A percentile compares a stretch with the other conserved stretches of the same genome.
phyloP scores from a whole-genome alignment of 2,329 filamentous ascomycete genomes.

The Cryphonectria radicalis region DNA sequence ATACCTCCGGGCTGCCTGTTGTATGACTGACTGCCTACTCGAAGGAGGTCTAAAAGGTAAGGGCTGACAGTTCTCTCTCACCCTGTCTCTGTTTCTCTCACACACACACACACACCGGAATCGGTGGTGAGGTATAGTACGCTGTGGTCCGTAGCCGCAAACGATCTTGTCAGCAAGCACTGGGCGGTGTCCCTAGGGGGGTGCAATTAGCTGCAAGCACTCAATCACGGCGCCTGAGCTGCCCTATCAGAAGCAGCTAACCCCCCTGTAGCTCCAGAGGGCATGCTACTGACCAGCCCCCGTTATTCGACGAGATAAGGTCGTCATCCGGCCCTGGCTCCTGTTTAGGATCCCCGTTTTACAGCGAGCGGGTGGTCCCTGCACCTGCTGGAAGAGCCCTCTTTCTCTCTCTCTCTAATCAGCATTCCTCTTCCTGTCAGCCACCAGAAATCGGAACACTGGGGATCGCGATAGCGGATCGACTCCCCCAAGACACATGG shows the following conservation, averaged over 20 bases:
- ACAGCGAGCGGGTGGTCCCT: background rate
- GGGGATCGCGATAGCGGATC: slow-evolving; percentile 9
- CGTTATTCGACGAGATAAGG: slow-evolving; percentile 25
- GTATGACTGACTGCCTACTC: background rate
- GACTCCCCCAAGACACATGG: background rate
- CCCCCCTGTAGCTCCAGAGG: background rate
- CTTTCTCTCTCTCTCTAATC: background rate
- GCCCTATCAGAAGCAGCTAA: slow-evolving; percentile 11
- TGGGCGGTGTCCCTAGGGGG: background rate
- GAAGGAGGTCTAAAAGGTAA: background rate
- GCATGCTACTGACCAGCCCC: slow-evolving; percentile 25
- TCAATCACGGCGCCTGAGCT: slow-evolving; percentile 1
- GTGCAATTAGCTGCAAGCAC: slow-evolving; percentile 7
- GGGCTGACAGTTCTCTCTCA: background rate
- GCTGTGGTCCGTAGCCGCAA: slow-evolving; percentile 3
- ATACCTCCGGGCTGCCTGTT: slow-evolving; percentile 14
- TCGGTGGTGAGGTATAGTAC: background rate
- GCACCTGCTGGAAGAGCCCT: background rate
- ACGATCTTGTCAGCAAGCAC: background rate
- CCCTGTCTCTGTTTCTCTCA: background rate
- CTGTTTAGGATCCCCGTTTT: background rate
- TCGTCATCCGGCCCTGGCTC: slow-evolving; percentile 14
- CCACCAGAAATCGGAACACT: slow-evolving; percentile 13
- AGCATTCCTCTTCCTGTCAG: slow-evolving; percentile 15
- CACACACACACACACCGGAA: slow-evolving; percentile 4